These are phyloP conservation scores for Oryza glaberrima DNA, from an alignment of 176 grass and related monocot species.

Conservation along the genomic window DNA sequence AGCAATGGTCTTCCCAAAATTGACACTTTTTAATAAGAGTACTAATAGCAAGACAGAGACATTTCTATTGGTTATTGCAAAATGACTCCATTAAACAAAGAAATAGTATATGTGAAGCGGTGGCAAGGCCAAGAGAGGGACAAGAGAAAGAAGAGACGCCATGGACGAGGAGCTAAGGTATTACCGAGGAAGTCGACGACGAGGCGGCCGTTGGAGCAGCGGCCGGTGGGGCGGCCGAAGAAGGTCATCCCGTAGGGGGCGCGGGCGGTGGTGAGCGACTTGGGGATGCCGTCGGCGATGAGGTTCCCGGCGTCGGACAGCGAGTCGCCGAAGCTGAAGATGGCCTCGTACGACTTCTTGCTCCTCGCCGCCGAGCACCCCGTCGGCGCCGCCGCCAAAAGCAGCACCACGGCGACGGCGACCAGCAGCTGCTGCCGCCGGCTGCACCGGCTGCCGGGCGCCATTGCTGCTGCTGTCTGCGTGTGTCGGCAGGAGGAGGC, in stretches of 20 bases:
- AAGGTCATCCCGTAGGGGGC: slow-evolving; percentile 63
- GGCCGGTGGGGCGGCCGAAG: slow-evolving; percentile 64
- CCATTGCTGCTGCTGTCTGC: slow-evolving; percentile 36
- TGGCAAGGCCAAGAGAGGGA: not conserved
- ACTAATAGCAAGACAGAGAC: slow-evolving; percentile 15
- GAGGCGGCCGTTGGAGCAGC: slow-evolving; percentile 72
- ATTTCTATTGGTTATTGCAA: not conserved
- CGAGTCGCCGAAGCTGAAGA: slow-evolving; percentile 84
- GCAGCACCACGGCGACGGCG: not conserved
- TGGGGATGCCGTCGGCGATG: slow-evolving; percentile 52
- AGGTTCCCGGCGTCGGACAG: slow-evolving; percentile 80
- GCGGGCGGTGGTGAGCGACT: slow-evolving; percentile 58
- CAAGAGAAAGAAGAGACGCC: not conserved
- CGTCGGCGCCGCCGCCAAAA: not conserved
- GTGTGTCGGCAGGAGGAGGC: slow-evolving; percentile 45
- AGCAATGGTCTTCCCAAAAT: slow-evolving; percentile 42
- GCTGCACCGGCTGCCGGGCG: not conserved
- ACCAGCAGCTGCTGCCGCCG: not conserved
- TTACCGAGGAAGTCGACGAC: slow-evolving; percentile 78
- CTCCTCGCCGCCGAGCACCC: slow-evolving; percentile 13
- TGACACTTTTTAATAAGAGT: slow-evolving; percentile 4
- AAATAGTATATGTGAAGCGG: not conserved
- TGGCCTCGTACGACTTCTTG: slow-evolving; percentile 59
- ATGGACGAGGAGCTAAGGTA: not conserved
- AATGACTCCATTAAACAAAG: not conserved